Evolutionary conservation across 352 stramenopile genomes (phyloP), one percentile per base, ranked within the genome.

Genomic region (Phytophthora colocasiae): DNA sequence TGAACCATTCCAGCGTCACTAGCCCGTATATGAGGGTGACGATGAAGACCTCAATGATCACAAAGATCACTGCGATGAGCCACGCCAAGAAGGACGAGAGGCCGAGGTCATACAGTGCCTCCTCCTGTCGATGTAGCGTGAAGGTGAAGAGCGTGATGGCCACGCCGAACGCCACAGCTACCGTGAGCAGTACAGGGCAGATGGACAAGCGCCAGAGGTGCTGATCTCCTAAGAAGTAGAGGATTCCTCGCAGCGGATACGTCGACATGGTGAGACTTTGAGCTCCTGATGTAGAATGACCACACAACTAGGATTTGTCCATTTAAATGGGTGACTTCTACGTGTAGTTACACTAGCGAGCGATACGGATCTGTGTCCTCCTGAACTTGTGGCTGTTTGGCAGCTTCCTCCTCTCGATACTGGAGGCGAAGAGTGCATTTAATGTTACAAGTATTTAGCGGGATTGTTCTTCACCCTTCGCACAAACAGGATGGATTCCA

Each of bases 1-100:
- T 73, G 54, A 65, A 86, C 65, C 71, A 83, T 36, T 78, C 72
- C 34, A 83, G 38, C 6, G 69, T 63, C 24, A 84, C 43, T 40
- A 85, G 71, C 26, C 66, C 79, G 63, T 81, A 87, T 43, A 89
- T 66, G 44, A 84, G 11, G 17, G 73, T 85, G 45, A 85, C 59
- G 40, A 89, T 69, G 55, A 86, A 89, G 45, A 83, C 71, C 62
- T 87, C 75, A 9, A 85, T 64, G 19, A 87, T 17, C 17, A 89
- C 77, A 43, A 86, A 69, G 17, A 87, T 51, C 17, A 85, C 47
- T 17, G 80, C 68, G 15, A 87, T 56, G 3, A 87, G 39, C 85
- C 85, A 93, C 14, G 85, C 71, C 36, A 90, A 80, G 15, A 63
- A 73, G 3, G 63, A 10, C 0, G 72, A 66, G 14, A 91, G 61